Conservation (phyloP, 805 yeast species). For the Brettanomyces naardenensis region DNA sequence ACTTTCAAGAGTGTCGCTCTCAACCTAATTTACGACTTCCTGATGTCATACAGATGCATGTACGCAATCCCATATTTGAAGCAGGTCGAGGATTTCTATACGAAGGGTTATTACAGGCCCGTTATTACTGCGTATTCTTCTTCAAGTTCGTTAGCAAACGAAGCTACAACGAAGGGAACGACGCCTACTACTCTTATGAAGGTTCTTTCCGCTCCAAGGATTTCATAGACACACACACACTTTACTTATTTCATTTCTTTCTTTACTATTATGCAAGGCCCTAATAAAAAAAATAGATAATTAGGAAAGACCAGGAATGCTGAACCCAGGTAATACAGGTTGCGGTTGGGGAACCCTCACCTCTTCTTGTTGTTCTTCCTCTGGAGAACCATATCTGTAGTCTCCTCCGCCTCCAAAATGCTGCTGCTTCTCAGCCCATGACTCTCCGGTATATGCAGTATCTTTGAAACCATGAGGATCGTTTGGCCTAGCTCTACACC, state of each 20-base stretch:
- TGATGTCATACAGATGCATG: conserved; percentile 24
- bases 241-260: no score
- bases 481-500: conserved; percentile 90
- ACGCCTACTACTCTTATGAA: not conserved
- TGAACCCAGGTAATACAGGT: conserved; percentile 10
- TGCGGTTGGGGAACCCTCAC: not conserved
- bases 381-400: not conserved
- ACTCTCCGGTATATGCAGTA: conserved; percentile 57
- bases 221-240: no score
- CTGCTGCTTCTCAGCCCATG: conserved; percentile 22
- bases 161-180: not conserved
- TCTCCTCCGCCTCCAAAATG: conserved; percentile 3
- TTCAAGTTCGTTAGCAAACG: conserved; percentile 8
- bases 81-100: conserved; percentile 24
- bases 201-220: no score
- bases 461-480: conserved; percentile 80
- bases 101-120: conserved; percentile 22
- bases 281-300: no score
- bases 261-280: no score
- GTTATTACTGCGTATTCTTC: conserved; percentile 11
- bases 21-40: conserved; percentile 24
- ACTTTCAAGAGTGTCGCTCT: conserved; percentile 17
- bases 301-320: conserved; percentile 16
- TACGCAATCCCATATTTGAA: conserved; percentile 26
- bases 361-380: not conserved